Evolutionary conservation across 164 flowering plant genomes (phyloP).

Genomic region (Cinnamomum chago): DNA sequence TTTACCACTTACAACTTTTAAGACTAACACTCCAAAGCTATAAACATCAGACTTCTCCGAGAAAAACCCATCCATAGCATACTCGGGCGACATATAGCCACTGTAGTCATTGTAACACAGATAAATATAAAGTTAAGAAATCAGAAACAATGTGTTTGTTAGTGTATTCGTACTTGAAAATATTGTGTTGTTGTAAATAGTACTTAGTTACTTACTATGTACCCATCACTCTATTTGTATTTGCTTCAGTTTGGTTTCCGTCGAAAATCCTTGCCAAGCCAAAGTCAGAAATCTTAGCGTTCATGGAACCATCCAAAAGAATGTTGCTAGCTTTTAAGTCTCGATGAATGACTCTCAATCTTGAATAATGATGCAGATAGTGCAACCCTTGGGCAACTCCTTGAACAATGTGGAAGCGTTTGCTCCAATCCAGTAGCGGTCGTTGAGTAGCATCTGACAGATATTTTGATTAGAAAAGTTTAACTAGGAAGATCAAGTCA

Average conservation of each 20-base stretch:
- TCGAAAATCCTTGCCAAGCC: slow-evolving; percentile 59
- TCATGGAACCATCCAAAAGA: slow-evolving; percentile 66
- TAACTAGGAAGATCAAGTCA: background rate
- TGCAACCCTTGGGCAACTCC: slow-evolving; percentile 82
- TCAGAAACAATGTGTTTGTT: background rate
- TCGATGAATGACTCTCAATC: slow-evolving; percentile 68
- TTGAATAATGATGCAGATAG: slow-evolving; percentile 77
- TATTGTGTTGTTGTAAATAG: background rate
- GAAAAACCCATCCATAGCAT: slow-evolving; percentile 10
- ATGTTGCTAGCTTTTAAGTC: slow-evolving; percentile 79
- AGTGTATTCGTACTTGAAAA: background rate
- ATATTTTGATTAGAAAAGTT: background rate
- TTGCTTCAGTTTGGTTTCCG: slow-evolving; percentile 22
- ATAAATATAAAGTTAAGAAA: background rate
- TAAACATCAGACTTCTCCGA: slow-evolving; percentile 14
- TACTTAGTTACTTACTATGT: slow-evolving; percentile 24
- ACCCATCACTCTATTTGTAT: slow-evolving; percentile 28
- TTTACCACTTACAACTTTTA: slow-evolving; percentile 13
- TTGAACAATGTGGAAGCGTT: slow-evolving; percentile 51
- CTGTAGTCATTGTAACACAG: background rate
- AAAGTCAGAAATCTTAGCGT: slow-evolving; percentile 81
- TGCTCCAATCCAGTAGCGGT: slow-evolving; percentile 51
- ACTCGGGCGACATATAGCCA: slow-evolving; percentile 16
- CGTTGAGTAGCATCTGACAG: slow-evolving; percentile 36
- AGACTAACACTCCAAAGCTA: slow-evolving; percentile 10